These are phyloP conservation scores for Botrytis sinoallii DNA, from an alignment of 2,329 filamentous ascomycete species.

Conservation along the genomic window DNA sequence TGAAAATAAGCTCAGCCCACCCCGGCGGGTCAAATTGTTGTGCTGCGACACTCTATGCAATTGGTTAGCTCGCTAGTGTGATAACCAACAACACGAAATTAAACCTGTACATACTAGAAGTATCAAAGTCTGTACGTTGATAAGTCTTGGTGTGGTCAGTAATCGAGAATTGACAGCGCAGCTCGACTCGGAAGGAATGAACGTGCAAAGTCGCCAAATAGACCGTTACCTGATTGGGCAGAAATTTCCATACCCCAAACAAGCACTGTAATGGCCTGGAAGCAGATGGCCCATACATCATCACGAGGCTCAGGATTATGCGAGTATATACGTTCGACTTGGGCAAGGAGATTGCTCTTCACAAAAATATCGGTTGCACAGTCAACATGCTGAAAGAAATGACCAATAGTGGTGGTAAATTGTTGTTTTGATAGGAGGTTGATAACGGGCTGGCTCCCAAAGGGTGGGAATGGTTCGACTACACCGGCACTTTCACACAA, in stretches of 20 bases:
- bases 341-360: conserved; percentile 11
- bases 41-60: conserved; percentile 15
- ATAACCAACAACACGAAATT: background rate
- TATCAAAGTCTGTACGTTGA: conserved; percentile 19
- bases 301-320: background rate
- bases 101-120: conserved; percentile 14
- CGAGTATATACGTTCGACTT: conserved; percentile 17
- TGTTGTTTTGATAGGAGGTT: conserved; percentile 16
- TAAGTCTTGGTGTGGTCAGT: conserved; percentile 17
- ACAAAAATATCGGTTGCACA: conserved; percentile 17
- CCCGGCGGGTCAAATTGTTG: conserved; percentile 19
- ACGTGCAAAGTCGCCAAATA: conserved; percentile 19
- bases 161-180: conserved; percentile 20
- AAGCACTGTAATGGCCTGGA: conserved; percentile 14
- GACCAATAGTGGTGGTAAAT: background rate
- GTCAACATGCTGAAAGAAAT: conserved; percentile 19
- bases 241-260: conserved; percentile 19
- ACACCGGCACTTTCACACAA: conserved; percentile 13
- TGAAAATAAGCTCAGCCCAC: conserved; percentile 19
- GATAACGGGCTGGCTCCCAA: conserved; percentile 9
- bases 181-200: conserved; percentile 19
- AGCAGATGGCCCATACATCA: conserved; percentile 19
- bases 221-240: conserved; percentile 2
- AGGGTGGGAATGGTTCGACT: conserved; percentile 14
- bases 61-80: conserved; percentile 1